Conservation (phyloP, 2,329 filamentous ascomycete species). For the Calonectria montana region DNA sequence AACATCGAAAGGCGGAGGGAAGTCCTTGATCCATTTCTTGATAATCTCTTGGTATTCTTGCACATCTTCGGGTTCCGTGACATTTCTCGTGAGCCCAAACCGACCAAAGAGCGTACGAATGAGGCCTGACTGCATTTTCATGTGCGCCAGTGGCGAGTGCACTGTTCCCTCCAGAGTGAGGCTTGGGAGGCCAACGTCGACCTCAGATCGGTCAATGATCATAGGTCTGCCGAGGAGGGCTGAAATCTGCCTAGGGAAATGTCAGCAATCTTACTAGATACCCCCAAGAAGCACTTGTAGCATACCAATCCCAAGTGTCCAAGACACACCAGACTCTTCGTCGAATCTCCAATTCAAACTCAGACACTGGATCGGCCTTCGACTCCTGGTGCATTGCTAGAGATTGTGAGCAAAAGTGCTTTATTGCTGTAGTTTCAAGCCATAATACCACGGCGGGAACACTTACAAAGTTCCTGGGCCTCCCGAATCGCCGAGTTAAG, state of each 20-base stretch:
- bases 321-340: constrained; percentile 52
- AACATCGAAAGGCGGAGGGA: constrained; percentile 55
- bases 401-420: constrained; percentile 10
- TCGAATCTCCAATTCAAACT: constrained; percentile 51
- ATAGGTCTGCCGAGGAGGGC: constrained; percentile 47
- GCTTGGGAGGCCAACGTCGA: constrained; percentile 46
- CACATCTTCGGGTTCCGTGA: constrained; percentile 44
- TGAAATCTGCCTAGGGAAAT: constrained; percentile 48
- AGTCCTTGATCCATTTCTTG: constrained; percentile 55
- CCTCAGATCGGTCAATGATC: constrained; percentile 50
- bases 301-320: constrained; percentile 53
- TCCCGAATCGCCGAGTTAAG: constrained; percentile 49
- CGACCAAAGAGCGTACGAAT: constrained; percentile 45
- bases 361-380: constrained; percentile 38
- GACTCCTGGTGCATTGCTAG: constrained; percentile 48
- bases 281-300: background rate
- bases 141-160: constrained; percentile 48
- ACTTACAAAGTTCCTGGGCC: constrained; percentile 50
- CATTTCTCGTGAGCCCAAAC: constrained; percentile 46
- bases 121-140: constrained; percentile 51
- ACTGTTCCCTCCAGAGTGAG: constrained; percentile 47
- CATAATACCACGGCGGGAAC: background rate
- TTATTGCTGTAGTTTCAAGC: background rate
- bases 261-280: background rate
- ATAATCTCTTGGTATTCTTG: constrained; percentile 48